These are phyloP conservation scores for Plasmodium vinckei DNA, from an alignment of 169 alveolate genomes.

Conservation along the genomic window DNA sequence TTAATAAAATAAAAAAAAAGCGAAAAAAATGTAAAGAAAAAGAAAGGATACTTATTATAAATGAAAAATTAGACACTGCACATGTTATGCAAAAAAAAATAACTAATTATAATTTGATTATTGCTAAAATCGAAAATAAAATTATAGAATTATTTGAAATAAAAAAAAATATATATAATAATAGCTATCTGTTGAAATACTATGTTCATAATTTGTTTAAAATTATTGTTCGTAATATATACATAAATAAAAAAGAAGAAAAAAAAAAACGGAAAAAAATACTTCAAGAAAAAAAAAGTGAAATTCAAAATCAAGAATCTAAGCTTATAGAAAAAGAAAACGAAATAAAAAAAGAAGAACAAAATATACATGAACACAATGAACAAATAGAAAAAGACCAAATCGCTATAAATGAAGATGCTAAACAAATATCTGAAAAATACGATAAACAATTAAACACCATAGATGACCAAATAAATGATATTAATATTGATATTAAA, in stretches of 20 bases:
- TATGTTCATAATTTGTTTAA: conserved; percentile 17
- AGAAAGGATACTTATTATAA: conserved; percentile 33
- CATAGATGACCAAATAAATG: conserved; percentile 22
- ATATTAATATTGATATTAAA: conserved; percentile 30
- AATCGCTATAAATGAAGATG: conserved; percentile 3
- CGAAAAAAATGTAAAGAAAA: conserved; percentile 52
- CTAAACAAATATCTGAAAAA: not conserved
- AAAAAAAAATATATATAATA: conserved; percentile 20
- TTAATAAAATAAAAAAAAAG: conserved; percentile 33
- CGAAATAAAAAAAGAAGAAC: conserved; percentile 30
- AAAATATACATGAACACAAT: conserved; percentile 1
- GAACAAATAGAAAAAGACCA: conserved; percentile 13
- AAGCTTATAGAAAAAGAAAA: conserved; percentile 31
- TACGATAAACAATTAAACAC: conserved; percentile 23
- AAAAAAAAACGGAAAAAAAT: conserved; percentile 16
- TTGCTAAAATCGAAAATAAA: conserved; percentile 12
- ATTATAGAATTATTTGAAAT: conserved; percentile 28
- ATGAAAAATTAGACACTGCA: conserved; percentile 53
- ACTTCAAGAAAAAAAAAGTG: conserved; percentile 25
- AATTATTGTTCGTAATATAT: conserved; percentile 40
- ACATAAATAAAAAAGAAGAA: conserved; percentile 21
- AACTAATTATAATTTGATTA: conserved; percentile 12
- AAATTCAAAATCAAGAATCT: conserved; percentile 1
- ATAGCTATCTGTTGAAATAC: conserved; percentile 1
- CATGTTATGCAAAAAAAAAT: conserved; percentile 47